phyloP scores from a whole-genome alignment of 1,139 yeast genomes.

The Hyphopichia burtonii region DNA sequence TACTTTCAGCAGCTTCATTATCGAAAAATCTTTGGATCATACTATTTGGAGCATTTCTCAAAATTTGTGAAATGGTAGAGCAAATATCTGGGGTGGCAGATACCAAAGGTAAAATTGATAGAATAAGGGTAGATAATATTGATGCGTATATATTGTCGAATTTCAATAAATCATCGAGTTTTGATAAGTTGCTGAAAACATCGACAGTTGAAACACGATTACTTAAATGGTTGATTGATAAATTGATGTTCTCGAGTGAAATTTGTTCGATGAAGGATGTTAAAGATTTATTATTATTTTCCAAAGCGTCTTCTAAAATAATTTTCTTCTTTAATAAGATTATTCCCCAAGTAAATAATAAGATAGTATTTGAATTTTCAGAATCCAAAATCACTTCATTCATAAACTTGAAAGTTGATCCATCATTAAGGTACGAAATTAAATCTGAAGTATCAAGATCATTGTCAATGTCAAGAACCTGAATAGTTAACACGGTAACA shows the following conservation, averaged over 20 bases:
- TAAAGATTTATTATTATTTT: slow-evolving; percentile 7
- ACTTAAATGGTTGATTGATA: slow-evolving; percentile 35
- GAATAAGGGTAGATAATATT: slow-evolving; percentile 57
- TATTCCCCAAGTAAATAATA: slow-evolving; percentile 72
- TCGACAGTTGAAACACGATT: slow-evolving; percentile 42
- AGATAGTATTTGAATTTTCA: slow-evolving; percentile 41
- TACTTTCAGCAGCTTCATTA: slow-evolving; percentile 51
- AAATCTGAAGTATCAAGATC: slow-evolving; percentile 34
- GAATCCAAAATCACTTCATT: slow-evolving; percentile 34
- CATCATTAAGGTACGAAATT: slow-evolving; percentile 44
- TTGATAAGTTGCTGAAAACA: slow-evolving; percentile 46
- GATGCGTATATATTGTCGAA: slow-evolving; percentile 58
- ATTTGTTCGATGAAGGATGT: slow-evolving; percentile 11
- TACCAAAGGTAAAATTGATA: slow-evolving; percentile 62
- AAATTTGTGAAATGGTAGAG: slow-evolving; percentile 47
- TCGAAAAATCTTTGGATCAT: slow-evolving; percentile 60
- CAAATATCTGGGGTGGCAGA: slow-evolving; percentile 58
- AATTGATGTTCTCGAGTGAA: slow-evolving; percentile 13
- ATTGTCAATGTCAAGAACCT: slow-evolving; percentile 55
- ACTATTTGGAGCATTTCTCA: slow-evolving; percentile 54
- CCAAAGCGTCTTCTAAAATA: slow-evolving; percentile 38
- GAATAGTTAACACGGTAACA: slow-evolving; percentile 47
- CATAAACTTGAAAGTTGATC: slow-evolving; percentile 38
- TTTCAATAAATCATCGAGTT: slow-evolving; percentile 42
- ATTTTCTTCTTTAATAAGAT: slow-evolving; percentile 55